phyloP scores from a whole-genome alignment of 305 asterid species.

The Lippia alba region DNA sequence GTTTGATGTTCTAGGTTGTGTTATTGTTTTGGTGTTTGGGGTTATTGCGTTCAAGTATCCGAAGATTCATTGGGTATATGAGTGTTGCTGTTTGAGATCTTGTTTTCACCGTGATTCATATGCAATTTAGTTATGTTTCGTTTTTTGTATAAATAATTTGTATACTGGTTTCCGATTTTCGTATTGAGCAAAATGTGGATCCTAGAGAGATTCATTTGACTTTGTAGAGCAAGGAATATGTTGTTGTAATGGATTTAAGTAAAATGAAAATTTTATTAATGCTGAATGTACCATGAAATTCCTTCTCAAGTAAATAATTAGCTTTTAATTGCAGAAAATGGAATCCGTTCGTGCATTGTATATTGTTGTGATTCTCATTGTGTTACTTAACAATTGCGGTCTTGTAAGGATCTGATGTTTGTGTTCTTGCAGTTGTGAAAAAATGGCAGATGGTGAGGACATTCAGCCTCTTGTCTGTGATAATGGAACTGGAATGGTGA shows the following conservation, averaged over 20 bases:
- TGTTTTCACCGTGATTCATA: neutral
- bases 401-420: neutral
- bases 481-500: neutral
- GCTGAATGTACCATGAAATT: neutral
- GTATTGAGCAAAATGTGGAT: neutral
- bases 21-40: no score
- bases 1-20: no score
- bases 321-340: neutral
- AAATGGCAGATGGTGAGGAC: neutral
- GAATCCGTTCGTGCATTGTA: neutral
- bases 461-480: neutral
- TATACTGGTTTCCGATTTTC: neutral
- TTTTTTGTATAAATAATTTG: neutral
- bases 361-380: neutral
- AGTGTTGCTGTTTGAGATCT: no score
- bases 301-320: neutral
- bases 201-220: neutral
- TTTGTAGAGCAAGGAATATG: neutral
- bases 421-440: neutral
- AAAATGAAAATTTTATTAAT: no score
- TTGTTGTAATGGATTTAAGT: neutral
- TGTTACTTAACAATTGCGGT: neutral
- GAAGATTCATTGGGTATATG: no score
- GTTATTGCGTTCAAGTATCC: no score
- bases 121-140: neutral